Conservation (phyloP, 2,329 filamentous ascomycete genomes). For the Byssoonygena ceratinophila region DNA sequence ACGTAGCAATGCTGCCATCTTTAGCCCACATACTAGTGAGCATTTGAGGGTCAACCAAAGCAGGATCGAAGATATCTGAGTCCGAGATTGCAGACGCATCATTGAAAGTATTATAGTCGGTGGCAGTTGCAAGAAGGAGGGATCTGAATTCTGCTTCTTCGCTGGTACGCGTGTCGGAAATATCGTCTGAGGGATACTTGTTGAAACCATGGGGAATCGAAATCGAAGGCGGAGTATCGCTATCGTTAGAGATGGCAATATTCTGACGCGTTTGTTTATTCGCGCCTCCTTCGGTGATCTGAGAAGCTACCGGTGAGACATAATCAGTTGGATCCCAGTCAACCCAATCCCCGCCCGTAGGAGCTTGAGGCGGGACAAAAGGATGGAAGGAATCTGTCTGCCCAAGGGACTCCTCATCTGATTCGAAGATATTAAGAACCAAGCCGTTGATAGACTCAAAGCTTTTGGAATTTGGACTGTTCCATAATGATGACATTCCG, state of each 20-base stretch:
- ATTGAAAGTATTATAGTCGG: constrained; percentile 5
- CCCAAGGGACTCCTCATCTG: constrained; percentile 22
- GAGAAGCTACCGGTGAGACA: constrained; percentile 22
- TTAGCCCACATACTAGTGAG: constrained; percentile 20
- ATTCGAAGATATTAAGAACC: constrained; percentile 31
- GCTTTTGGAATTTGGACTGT: constrained; percentile 21
- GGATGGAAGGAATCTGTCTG: constrained; percentile 24
- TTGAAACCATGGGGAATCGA: neutral
- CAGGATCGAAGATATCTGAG: constrained; percentile 26
- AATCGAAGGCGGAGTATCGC: neutral
- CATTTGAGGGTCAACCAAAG: constrained; percentile 24
- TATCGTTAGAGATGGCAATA: neutral
- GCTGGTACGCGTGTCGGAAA: neutral
- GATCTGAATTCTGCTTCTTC: constrained; percentile 21
- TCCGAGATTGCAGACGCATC: constrained; percentile 12
- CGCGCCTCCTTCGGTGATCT: neutral
- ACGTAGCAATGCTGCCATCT: constrained; percentile 12
- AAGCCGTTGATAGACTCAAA: constrained; percentile 29
- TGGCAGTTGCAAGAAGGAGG: constrained; percentile 22
- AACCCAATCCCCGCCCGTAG: constrained; percentile 25
- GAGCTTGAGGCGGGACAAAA: constrained; percentile 22
- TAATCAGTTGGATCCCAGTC: constrained; percentile 32
- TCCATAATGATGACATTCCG: constrained; percentile 19
- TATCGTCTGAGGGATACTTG: neutral
- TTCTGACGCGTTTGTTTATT: neutral